Conservation (phyloP, 805 yeast species). For the Saccharomycopsis lassenensis region DNA sequence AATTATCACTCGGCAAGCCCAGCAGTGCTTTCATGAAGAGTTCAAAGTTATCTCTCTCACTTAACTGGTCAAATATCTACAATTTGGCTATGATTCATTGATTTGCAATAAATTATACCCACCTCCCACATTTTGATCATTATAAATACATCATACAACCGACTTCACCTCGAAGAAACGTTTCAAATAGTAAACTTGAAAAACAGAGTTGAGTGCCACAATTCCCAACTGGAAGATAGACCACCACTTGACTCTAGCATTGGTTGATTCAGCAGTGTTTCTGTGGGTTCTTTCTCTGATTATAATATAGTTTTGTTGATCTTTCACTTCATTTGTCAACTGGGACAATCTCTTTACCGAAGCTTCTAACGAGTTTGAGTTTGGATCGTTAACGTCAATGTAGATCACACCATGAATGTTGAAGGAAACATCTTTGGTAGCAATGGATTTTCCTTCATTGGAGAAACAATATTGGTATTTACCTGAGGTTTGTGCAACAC, state of each 20-base stretch:
- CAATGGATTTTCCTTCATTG: slow-evolving; percentile 63
- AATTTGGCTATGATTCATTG: no score
- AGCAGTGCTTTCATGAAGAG: no score
- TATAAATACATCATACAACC: slow-evolving; percentile 42
- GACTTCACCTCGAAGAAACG: slow-evolving; percentile 93
- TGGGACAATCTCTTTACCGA: slow-evolving; percentile 69
- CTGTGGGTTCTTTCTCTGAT: slow-evolving; percentile 96
- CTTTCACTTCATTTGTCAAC: slow-evolving; percentile 75
- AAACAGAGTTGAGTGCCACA: slow-evolving; percentile 75
- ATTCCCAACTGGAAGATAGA: slow-evolving; percentile 81
- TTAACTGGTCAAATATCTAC: no score
- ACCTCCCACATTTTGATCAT: no score
- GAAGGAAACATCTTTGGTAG: slow-evolving; percentile 86
- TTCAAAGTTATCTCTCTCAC: no score
- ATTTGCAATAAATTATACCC: no score
- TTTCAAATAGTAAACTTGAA: slow-evolving; percentile 89
- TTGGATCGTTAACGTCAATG: slow-evolving; percentile 67
- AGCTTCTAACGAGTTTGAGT: slow-evolving; percentile 69
- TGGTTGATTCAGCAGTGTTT: slow-evolving; percentile 96
- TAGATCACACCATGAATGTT: slow-evolving; percentile 90
- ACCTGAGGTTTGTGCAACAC: slow-evolving; percentile 58
- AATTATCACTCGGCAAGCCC: no score
- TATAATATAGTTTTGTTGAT: slow-evolving; percentile 84
- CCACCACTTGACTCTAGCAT: slow-evolving; percentile 97
- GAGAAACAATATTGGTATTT: slow-evolving; percentile 84